Evolutionary conservation across 306 rosid species (phyloP), one percentile per base, ranked within the genome.

Genomic region (Ochetophila trinervis): DNA sequence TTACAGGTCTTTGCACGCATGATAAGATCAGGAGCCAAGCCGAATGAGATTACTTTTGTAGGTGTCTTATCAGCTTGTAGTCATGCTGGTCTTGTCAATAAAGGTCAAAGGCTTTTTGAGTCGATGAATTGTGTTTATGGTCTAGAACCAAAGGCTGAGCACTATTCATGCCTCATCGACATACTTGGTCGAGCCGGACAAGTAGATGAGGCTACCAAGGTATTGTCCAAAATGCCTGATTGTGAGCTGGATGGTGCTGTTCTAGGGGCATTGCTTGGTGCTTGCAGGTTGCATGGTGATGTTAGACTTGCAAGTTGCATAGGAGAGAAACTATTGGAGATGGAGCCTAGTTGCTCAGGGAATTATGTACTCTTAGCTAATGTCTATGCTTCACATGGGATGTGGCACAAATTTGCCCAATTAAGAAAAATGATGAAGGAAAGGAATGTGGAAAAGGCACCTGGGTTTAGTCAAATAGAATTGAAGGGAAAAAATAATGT

Each of bases 61-160:
- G 81, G 83, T 55, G 83, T 80, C 71, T 68, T 80, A 35, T 70
- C 79, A 16, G 85, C 85, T 30, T 80, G 85, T 71, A 79, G 80
- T 54, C 83, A 79, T 79, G 67, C 68, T 63, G 83, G 83, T 51
- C 85, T 76, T 59, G 85, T 79, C 60, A 52, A 67, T 44, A 78
- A 74, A 71, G 85, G 87, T 54, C 73, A 67, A 71, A 77, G 66
- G 73, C 44, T 83, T 20, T 83, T 83, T 56, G 61, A 70, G 18
- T 79, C 83, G 54, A 83, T 83, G 16, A 67, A 37, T 56, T 50
- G 44, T 50, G 45, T 47, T 56, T 83, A 70, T 56, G 64, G 64
- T 44, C 63, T 83, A 65, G 70, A 60, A 40, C 83, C 78, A 18
- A 76, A 60, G 68, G 76, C 76, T 4, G 76, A 55, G 68, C 82